phyloP scores from a whole-genome alignment of 805 yeast genomes.

The Cyberlindnera lachancei region DNA sequence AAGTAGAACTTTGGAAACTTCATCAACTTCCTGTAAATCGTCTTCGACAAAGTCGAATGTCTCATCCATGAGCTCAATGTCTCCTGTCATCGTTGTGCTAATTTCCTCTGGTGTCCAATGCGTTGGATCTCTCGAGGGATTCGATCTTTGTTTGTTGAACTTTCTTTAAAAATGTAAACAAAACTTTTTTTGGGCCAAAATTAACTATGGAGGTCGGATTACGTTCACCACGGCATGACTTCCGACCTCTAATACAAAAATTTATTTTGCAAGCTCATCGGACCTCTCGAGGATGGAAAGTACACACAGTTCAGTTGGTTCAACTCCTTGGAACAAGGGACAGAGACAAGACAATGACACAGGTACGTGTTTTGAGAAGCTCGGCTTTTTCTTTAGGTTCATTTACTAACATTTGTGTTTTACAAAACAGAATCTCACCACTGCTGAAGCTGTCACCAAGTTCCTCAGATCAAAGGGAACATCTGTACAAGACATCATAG shows the following conservation, averaged over 20 bases:
- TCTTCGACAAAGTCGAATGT: conserved; percentile 17
- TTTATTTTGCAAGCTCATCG: too few species aligned
- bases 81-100: too few species aligned
- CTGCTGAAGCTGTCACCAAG: conserved; percentile 46
- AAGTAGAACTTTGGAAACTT: conserved; percentile 21
- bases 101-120: too few species aligned
- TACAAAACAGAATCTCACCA: conserved; percentile 12
- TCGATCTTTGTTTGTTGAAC: background rate
- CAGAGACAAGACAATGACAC: background rate
- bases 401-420: too few species aligned
- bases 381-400: too few species aligned
- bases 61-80: conserved; percentile 15
- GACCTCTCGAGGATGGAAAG: too few species aligned
- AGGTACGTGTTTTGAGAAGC: background rate
- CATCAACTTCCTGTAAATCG: conserved; percentile 20
- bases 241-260: too few species aligned
- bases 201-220: too few species aligned
- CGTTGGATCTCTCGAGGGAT: too few species aligned
- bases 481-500: conserved; percentile 34
- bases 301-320: too few species aligned
- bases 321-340: too few species aligned
- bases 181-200: conserved; percentile 4
- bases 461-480: conserved; percentile 48
- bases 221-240: too few species aligned
- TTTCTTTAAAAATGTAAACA: conserved; percentile 8